phyloP scores from a whole-genome alignment of 2,329 filamentous ascomycete genomes.

The Beauveria rudraprayagi region DNA sequence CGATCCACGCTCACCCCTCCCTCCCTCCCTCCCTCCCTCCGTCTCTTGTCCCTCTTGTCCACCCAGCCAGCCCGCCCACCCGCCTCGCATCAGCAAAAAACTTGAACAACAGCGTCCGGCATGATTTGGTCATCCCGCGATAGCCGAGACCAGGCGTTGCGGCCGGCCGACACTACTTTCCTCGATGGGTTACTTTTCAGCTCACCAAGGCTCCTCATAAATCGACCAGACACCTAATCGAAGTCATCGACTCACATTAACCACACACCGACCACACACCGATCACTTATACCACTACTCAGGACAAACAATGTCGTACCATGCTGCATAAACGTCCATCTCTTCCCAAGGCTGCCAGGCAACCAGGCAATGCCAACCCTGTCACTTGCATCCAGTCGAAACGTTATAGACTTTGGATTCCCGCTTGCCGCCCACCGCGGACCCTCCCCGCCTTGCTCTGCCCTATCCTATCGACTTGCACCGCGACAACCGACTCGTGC shows the following conservation, averaged over 20 bases:
- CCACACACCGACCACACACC: background rate
- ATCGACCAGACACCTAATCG: background rate
- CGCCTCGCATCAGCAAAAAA: background rate
- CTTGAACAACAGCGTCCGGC: background rate
- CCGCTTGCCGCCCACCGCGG: background rate
- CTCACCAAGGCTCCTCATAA: background rate
- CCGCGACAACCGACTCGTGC: slow-evolving; percentile 2
- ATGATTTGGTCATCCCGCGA: slow-evolving; percentile 5
- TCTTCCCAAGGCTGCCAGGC: background rate
- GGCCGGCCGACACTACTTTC: background rate
- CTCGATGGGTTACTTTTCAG: slow-evolving; percentile 1
- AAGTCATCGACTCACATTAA: background rate
- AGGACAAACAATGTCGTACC: background rate
- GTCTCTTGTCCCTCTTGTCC: background rate
- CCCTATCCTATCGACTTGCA: background rate
- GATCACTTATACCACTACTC: background rate
- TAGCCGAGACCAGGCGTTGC: slow-evolving; percentile 7
- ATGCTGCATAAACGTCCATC: background rate
- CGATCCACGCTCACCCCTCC: background rate
- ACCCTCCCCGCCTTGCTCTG: background rate
- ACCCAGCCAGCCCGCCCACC: background rate
- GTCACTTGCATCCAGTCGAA: background rate
- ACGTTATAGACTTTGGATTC: background rate
- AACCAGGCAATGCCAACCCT: background rate
- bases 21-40: background rate